Evolutionary conservation across 1,284 basidiomycete genomes (phyloP), one percentile per base, ranked within the genome.

Genomic region (Cryptococcus amylolentus): DNA sequence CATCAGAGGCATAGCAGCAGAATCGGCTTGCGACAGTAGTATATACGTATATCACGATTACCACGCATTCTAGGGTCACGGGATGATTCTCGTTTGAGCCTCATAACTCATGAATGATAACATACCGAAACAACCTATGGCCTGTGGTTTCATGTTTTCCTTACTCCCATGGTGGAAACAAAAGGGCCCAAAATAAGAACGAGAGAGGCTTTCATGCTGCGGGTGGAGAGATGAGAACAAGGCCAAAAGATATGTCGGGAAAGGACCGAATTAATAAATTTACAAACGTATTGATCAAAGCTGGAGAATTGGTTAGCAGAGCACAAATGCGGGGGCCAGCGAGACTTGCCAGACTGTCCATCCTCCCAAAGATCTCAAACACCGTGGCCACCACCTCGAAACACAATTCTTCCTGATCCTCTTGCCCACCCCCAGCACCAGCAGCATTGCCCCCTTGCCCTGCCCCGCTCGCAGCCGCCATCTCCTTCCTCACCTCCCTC

Each of bases 351-450:
- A 93, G 76, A 62, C 88, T 91, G 79, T 94, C 91, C 75, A 94
- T 82, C 71, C 89, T 87, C 56, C 87, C 87, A 64, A 94, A 84
- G 50, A 95, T 91, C 79, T 94, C 91, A 61, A 96, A 78, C 44
- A 95, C 91, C 0, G 89, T 91, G 4, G 90, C 89, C 16, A 96
- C 81, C 53, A 95, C 82, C 80, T 97, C 93, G 61, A 94, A 88
- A 54, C 86, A 86, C 50, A 88, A 76, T 74, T 97, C 93, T 65
- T 88, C 85, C 59, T 84, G 79, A 37, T 80, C 77, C 61, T 83
- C 82, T 81, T 84, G 74, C 81, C 85, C 62, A 83, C 89, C 77
- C 84, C 87, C 70, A 80, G 81, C 49, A 85, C 81, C 63, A 81
- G 84, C 71, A 9, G 16, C 14, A n/a, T 13, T 42, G 86, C 87